phyloP scores from a whole-genome alignment of 441 rosid genomes.

The Pelargonium australe region DNA sequence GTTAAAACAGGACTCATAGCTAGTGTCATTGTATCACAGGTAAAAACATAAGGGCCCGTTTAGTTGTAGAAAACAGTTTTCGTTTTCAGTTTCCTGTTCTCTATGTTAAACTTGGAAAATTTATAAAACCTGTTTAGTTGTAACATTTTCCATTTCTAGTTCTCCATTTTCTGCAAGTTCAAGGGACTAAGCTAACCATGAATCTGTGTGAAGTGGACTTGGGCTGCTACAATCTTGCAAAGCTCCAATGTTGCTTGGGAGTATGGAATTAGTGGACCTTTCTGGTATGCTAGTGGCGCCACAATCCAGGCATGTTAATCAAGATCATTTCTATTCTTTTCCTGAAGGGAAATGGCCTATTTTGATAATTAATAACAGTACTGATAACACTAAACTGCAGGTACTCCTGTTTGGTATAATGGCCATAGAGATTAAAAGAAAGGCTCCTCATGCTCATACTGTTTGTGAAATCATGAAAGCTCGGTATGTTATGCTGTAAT shows the following conservation, averaged over 20 bases:
- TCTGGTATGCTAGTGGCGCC: conserved; percentile 98
- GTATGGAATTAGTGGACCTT: conserved; percentile 90
- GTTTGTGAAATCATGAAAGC: conserved; percentile 91
- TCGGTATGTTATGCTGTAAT: conserved; percentile 38
- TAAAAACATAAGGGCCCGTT: too few relatives aligned
- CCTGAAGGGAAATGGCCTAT: neutral
- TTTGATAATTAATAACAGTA: neutral
- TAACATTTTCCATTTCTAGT: too few relatives aligned
- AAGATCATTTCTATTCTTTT: too few relatives aligned
- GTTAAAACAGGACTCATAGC: conserved; percentile 94
- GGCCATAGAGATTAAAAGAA: conserved; percentile 94
- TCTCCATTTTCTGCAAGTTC: neutral
- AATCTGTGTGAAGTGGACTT: conserved; percentile 59
- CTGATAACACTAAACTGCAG: conserved; percentile 24
- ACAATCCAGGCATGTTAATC: conserved; percentile 79
- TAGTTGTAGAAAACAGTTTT: too few relatives aligned
- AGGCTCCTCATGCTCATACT: conserved; percentile 89
- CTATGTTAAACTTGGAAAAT: too few relatives aligned
- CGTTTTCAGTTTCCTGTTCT: too few relatives aligned
- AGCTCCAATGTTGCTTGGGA: conserved; percentile 96
- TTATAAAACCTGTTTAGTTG: too few relatives aligned
- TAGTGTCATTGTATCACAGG: conserved; percentile 91
- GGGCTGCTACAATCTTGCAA: conserved; percentile 93
- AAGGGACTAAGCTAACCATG: neutral
- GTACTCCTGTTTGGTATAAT: conserved; percentile 80